A percentile compares a stretch with the other conserved stretches of the same genome.
These are phyloP conservation scores for Fusarium sp. DNA, from an alignment of 2,329 filamentous ascomycete genomes.

Conservation along the genomic window DNA sequence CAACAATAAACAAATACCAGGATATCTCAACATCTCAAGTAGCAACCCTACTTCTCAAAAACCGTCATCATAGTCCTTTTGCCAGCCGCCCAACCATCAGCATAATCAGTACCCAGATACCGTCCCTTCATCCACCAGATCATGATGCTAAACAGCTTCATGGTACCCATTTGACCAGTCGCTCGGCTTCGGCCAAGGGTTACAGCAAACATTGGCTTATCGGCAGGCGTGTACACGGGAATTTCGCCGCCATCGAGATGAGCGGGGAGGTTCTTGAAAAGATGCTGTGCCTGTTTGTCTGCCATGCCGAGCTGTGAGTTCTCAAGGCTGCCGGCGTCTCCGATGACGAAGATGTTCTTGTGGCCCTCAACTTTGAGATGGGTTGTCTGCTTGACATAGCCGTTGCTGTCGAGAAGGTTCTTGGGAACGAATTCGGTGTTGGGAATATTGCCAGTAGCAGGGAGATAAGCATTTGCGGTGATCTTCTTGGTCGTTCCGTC, in stretches of 20 bases:
- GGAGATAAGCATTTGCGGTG: slow-evolving; percentile 56
- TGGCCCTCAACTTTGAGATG: slow-evolving; percentile 49
- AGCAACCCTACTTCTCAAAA: slow-evolving; percentile 44
- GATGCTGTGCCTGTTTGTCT: slow-evolving; percentile 47
- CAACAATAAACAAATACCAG: background rate
- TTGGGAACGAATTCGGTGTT: slow-evolving; percentile 57
- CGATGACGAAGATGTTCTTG: slow-evolving; percentile 55
- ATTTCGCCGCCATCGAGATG: slow-evolving; percentile 45
- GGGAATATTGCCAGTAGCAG: slow-evolving; percentile 54
- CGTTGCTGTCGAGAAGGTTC: slow-evolving; percentile 46
- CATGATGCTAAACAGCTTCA: slow-evolving; percentile 51
- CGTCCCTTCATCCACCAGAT: slow-evolving; percentile 52
- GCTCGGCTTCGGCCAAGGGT: slow-evolving; percentile 53
- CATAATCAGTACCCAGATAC: slow-evolving; percentile 49
- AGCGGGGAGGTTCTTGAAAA: slow-evolving; percentile 47
- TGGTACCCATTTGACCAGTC: slow-evolving; percentile 50
- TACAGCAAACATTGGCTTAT: slow-evolving; percentile 47
- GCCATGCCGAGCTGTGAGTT: slow-evolving; percentile 43
- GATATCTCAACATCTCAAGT: background rate
- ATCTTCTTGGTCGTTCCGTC: slow-evolving; percentile 51
- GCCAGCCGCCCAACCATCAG: slow-evolving; percentile 45
- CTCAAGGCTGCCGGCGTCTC: slow-evolving; percentile 56
- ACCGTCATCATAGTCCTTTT: slow-evolving; percentile 45
- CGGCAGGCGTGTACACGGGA: slow-evolving; percentile 44
- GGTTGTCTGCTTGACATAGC: slow-evolving; percentile 50